These are phyloP conservation scores for Lolium rigidum DNA, from an alignment of 176 grass and related monocot genomes.

Conservation along the genomic window DNA sequence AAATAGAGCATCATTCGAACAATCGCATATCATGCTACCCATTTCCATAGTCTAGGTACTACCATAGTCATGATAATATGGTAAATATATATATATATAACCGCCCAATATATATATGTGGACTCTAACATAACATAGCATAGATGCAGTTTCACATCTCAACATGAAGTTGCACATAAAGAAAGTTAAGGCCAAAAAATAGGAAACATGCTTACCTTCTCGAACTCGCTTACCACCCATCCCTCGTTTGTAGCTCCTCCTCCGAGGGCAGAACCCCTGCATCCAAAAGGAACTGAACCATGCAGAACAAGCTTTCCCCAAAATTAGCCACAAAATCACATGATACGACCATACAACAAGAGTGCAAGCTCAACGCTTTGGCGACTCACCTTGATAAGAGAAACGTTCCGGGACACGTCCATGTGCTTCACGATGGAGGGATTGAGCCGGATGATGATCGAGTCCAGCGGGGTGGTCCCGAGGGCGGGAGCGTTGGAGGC, in stretches of 20 bases:
- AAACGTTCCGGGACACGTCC: conserved; percentile 55
- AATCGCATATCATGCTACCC: conserved; percentile 32
- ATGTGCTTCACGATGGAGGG: conserved; percentile 25
- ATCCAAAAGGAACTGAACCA: conserved; percentile 53
- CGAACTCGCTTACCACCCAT: conserved; percentile 54
- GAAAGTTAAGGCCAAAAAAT: conserved; percentile 5
- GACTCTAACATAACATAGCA: conserved; percentile 12
- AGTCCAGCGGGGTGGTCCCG: conserved; percentile 14
- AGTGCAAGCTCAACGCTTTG: background rate
- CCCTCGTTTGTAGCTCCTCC: conserved; percentile 61
- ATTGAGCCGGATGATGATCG: conserved; percentile 34
- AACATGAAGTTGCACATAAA: conserved; percentile 1
- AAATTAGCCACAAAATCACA: conserved; percentile 37
- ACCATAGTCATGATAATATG: background rate
- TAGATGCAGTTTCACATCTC: conserved; percentile 24
- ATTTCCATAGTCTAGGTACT: conserved; percentile 35
- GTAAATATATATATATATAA: background rate
- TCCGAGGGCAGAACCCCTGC: conserved; percentile 52
- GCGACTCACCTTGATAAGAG: conserved; percentile 54
- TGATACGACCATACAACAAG: background rate
- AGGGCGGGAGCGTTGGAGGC: conserved; percentile 19
- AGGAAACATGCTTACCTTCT: conserved; percentile 51
- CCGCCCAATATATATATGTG: background rate
- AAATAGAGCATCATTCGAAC: background rate
- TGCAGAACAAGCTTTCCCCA: conserved; percentile 27